Base-by-base conservation (phyloP, 2,329 filamentous ascomycete genomes). In the Aureobasidium sp. region DNA sequence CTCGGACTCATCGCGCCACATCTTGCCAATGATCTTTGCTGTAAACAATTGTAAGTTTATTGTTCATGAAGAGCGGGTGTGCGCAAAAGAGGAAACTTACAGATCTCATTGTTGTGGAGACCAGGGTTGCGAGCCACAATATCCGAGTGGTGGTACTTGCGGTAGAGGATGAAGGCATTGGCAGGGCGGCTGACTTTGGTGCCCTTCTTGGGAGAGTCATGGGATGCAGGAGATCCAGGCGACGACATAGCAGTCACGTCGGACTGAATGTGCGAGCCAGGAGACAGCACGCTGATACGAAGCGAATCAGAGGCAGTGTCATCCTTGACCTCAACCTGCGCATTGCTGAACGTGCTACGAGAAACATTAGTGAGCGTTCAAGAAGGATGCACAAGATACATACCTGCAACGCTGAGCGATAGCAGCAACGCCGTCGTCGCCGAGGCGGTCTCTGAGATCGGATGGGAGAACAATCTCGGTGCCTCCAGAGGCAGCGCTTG, bases 101-200 rank as follows among this genome's bases (percentile, higher is more conserved):
- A 78, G 45, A 78, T 77, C 25, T 74, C 68, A 60, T 77, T 78
- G 67, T 78, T 78, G 57, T 75, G 71, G 31, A 76, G 63, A 13
- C 68, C 68, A n/a, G 75, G 74, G 60, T 75, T 69, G 37, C 65
- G 60, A n/a, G 68, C 71, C 58, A 74, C 75, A 47, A 75, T 63
- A 15, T 63, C 62, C 1, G 71, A 67, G 57, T 69, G 67, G 57
- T 75, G 69, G 46, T 75, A 67, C 64, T 75, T 69, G 27, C 75
- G 73, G 64, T 77, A 79, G 25, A 78, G 67, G 60, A 78, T 77
- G 67, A 77, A 78, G 5, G 74, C 73, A 67, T 78, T 78, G 17
- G 74, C 71, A 19, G 76, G 75, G n/a, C 76, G 74, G 57, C 74
- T 73, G 25, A 77, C 67, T 62, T 76, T 75, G 25, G 64, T 37